Evolutionary conservation across 225 moss, liverwort and hornwort species (phyloP).

Genomic region (Rhytidiadelphus loreus): DNA sequence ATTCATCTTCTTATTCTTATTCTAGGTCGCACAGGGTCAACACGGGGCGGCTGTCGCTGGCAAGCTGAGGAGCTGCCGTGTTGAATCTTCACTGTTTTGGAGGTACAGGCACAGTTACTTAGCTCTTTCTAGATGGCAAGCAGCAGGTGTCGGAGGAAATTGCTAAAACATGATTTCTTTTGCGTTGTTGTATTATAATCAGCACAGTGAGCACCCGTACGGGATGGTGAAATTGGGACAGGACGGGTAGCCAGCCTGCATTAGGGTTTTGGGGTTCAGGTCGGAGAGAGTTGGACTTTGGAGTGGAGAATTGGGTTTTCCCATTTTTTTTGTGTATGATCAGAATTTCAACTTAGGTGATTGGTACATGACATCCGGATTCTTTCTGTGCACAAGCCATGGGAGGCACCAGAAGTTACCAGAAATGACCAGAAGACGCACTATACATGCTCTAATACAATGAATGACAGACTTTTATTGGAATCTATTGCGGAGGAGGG

Average conservation of each 20-base stretch:
- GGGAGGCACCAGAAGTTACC: neutral
- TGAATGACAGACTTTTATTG: neutral
- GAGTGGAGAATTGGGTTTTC: neutral
- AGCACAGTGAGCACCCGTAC: no score
- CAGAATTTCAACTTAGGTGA: neutral
- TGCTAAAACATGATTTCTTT: neutral
- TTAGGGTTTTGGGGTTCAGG: neutral
- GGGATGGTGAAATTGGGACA: neutral
- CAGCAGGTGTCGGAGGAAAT: neutral
- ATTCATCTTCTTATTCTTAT: neutral
- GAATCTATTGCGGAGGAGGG: neutral
- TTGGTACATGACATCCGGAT: neutral
- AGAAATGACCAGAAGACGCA: neutral
- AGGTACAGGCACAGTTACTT: neutral
- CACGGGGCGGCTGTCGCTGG: constrained; percentile 1
- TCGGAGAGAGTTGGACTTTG: neutral
- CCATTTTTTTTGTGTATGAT: neutral
- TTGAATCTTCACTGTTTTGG: neutral
- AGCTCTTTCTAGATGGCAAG: neutral
- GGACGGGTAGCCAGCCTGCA: neutral
- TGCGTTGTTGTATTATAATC: neutral
- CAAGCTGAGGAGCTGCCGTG: neutral
- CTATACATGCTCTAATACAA: neutral
- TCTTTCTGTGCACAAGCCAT: neutral
- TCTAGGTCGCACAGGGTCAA: neutral